Evolutionary conservation across 2,329 filamentous ascomycete genomes (phyloP), one percentile per base, ranked within the genome.

Genomic region (Verticillium nubilum): DNA sequence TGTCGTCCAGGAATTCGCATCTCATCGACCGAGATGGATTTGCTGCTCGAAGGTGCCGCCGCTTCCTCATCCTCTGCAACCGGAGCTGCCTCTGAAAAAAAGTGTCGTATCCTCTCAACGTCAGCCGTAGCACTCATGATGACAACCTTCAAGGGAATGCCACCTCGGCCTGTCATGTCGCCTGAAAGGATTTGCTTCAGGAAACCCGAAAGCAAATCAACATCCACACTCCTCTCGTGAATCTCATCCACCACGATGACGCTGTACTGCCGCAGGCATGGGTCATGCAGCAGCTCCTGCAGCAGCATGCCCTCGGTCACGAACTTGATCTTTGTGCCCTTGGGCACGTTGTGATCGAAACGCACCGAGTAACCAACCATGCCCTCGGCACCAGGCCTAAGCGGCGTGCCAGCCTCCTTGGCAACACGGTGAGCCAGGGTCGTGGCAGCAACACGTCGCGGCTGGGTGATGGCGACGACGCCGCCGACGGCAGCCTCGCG

Each of bases 41-140:
- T 10, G 25, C 5, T 53, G 23, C 19, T 54, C 4, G 5, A 9
- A 27, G 25, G 47, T 6, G 33, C 47, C 23, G 19, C 37, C 10
- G 31, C 35, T 0, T 33, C n/a, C 1, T 57, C 58, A 0, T 0
- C 28, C 15, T 52, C n/a, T 3, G n/a, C 26, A 19, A 62, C 58
- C 12, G 57, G 65, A 17, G 65, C 62, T 10, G 52, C 58, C 27
- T 64, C 60, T 5, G 77, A 74, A 76, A 98, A 97, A 72, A 97
- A 98, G 0, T 78, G 77, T 52, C 85, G 81, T 31, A 98, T 86
- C 59, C 83, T 86, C 61, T 94, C 88, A 60, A 97, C 87, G 72
- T 98, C 91, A 37, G 92, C 91, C 6, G 95, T 99, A 56, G 95
- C 95, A 80, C 93, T 97, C 95, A 99, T 99, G 69, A 98, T 85